Percentiles rank a stretch among this genome's conserved stretches.
These are phyloP conservation scores for Phaseolus lunatus DNA, from an alignment of 306 rosid species.

Conservation along the genomic window DNA sequence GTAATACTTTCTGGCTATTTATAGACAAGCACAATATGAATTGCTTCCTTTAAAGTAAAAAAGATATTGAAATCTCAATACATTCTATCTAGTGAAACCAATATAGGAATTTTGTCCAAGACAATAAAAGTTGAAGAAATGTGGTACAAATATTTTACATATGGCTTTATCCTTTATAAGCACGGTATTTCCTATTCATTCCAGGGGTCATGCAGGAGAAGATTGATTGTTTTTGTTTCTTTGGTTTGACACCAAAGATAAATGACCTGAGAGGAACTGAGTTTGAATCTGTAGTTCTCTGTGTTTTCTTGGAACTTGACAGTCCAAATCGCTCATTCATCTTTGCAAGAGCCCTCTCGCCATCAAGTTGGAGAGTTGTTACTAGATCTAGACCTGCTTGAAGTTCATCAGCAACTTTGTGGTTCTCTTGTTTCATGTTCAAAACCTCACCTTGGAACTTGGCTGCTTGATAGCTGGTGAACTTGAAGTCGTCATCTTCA, in stretches of 20 bases:
- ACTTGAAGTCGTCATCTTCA: constrained; percentile 73
- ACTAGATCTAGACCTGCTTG: constrained; percentile 77
- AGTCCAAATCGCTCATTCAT: constrained; percentile 69
- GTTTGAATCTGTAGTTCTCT: constrained; percentile 45
- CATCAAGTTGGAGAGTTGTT: constrained; percentile 67
- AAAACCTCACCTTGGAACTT: constrained; percentile 89
- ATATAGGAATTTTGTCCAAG: constrained; percentile 19
- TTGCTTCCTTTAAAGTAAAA: not conserved
- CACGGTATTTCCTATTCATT: constrained; percentile 69
- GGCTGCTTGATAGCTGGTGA: constrained; percentile 93
- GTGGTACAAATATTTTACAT: constrained; percentile 45
- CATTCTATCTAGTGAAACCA: constrained; percentile 40
- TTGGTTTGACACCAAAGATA: constrained; percentile 73
- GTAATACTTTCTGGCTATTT: constrained; percentile 35
- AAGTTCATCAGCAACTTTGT: constrained; percentile 79
- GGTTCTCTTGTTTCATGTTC: constrained; percentile 93
- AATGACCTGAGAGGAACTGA: constrained; percentile 77
- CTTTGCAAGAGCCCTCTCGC: constrained; percentile 62
- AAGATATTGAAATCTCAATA: constrained; percentile 38
- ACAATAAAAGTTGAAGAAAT: not conserved
- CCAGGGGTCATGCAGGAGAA: constrained; percentile 56
- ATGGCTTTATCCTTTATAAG: constrained; percentile 46
- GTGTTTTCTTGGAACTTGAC: constrained; percentile 58
- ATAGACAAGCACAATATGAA: constrained; percentile 35
- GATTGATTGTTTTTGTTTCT: constrained; percentile 77